phyloP scores from a whole-genome alignment of 495 filamentous ascomycete species.

The Lasiosphaeria hispida region DNA sequence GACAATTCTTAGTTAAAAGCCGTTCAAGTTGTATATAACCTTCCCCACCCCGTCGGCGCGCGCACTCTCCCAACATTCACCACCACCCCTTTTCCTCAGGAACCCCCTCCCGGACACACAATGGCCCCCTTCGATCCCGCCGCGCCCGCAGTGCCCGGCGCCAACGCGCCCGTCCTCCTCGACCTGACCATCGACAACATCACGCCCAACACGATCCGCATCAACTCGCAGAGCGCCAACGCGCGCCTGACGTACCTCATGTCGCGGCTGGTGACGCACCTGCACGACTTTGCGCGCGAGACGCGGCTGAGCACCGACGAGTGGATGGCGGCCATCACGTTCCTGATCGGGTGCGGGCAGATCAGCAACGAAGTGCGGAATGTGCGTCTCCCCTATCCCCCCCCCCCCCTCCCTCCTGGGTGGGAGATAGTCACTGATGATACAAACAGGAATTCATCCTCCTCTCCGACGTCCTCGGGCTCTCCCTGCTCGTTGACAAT shows the following conservation, averaged over 20 bases:
- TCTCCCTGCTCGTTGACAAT: slow-evolving; percentile 83
- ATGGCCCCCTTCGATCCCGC: slow-evolving; percentile 18
- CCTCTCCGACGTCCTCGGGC: slow-evolving; percentile 85
- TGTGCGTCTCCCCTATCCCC: slow-evolving; percentile 14
- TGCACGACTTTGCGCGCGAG: slow-evolving; percentile 82
- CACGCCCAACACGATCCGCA: slow-evolving; percentile 69
- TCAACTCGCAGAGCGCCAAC: slow-evolving; percentile 69
- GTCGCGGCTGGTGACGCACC: slow-evolving; percentile 68
- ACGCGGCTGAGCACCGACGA: slow-evolving; percentile 74
- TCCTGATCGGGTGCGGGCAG: slow-evolving; percentile 71
- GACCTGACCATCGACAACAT: slow-evolving; percentile 81
- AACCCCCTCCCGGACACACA: background rate
- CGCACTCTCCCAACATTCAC: too few relatives aligned
- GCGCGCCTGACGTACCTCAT: slow-evolving; percentile 70
- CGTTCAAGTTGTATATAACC: too few relatives aligned
- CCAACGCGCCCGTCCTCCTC: slow-evolving; percentile 48
- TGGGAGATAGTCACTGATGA: background rate
- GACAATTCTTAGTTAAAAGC: too few relatives aligned
- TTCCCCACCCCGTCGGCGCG: too few relatives aligned
- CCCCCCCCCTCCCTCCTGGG: background rate
- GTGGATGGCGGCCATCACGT: slow-evolving; percentile 73
- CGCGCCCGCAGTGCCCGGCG: background rate
- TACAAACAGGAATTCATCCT: slow-evolving; percentile 82
- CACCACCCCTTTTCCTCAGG: too few relatives aligned
- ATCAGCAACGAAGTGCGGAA: slow-evolving; percentile 66